These are phyloP conservation scores for Suillus spraguei DNA, from an alignment of 768 basidiomycete genomes.

Conservation along the genomic window DNA sequence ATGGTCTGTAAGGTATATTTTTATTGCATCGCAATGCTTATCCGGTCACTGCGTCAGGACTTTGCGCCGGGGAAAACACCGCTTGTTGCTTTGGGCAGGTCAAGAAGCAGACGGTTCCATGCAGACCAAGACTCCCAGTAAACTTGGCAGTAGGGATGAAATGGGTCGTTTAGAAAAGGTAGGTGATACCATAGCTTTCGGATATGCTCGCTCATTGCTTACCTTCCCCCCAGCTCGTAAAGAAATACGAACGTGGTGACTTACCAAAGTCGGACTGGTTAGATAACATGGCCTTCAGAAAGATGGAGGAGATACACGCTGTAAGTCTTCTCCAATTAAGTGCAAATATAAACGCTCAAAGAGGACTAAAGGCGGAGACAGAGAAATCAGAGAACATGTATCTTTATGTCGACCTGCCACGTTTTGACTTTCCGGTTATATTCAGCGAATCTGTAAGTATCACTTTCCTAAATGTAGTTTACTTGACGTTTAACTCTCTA, in stretches of 20 bases:
- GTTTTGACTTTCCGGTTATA: slow-evolving; percentile 97
- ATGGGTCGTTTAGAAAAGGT: slow-evolving; percentile 96
- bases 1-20: slow-evolving; percentile 51
- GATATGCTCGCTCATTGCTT: slow-evolving; percentile 30
- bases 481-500: neutral
- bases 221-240: slow-evolving; percentile 60
- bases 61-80: slow-evolving; percentile 87
- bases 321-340: slow-evolving; percentile 44
- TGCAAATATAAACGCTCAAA: neutral
- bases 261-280: slow-evolving; percentile 85
- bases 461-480: neutral
- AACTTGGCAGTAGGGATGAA: slow-evolving; percentile 79
- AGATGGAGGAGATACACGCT: slow-evolving; percentile 93
- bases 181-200: slow-evolving; percentile 12
- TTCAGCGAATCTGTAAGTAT: slow-evolving; percentile 82
- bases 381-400: slow-evolving; percentile 90
- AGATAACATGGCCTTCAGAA: slow-evolving; percentile 89
- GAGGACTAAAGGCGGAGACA: slow-evolving; percentile 71
- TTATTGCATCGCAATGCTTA: neutral
- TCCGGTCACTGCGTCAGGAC: slow-evolving; percentile 53
- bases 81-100: slow-evolving; percentile 81
- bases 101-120: slow-evolving; percentile 84
- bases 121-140: slow-evolving; percentile 89
- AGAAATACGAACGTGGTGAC: slow-evolving; percentile 61
- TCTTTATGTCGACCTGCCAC: slow-evolving; percentile 92